A percentile compares a stretch with the other conserved stretches of the same genome.
Conservation (phyloP, 257 asterid genomes). For the Orobanche coerulescens region DNA sequence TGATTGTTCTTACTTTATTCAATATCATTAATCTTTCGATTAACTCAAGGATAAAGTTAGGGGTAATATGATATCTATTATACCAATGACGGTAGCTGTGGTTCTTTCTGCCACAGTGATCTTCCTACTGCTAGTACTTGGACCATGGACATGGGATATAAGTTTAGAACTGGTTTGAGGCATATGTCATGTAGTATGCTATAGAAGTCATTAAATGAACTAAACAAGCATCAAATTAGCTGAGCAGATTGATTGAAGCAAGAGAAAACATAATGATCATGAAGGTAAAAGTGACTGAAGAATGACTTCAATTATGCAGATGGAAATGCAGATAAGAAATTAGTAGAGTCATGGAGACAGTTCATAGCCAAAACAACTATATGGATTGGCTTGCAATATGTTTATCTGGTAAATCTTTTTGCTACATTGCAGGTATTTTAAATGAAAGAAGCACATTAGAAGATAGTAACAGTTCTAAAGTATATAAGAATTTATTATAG, state of each 20-base stretch:
- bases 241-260: background rate
- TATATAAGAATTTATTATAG: background rate
- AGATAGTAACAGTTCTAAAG: background rate
- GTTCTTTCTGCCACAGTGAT: no score
- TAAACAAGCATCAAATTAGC: background rate
- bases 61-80: no score
- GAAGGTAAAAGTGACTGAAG: background rate
- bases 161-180: no score
- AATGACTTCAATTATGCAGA: background rate
- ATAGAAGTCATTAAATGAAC: background rate
- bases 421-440: background rate
- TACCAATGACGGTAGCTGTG: no score
- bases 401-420: background rate
- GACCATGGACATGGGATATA: no score
- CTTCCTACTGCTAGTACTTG: no score
- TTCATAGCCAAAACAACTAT: conserved; percentile 2
- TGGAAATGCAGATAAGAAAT: background rate
- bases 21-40: no score
- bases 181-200: no score
- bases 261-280: background rate
- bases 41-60: no score
- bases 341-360: background rate
- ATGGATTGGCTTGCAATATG: background rate
- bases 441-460: background rate
- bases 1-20: no score